phyloP scores from a whole-genome alignment of 129 eudicot genomes.

The Escallonia herrerae region DNA sequence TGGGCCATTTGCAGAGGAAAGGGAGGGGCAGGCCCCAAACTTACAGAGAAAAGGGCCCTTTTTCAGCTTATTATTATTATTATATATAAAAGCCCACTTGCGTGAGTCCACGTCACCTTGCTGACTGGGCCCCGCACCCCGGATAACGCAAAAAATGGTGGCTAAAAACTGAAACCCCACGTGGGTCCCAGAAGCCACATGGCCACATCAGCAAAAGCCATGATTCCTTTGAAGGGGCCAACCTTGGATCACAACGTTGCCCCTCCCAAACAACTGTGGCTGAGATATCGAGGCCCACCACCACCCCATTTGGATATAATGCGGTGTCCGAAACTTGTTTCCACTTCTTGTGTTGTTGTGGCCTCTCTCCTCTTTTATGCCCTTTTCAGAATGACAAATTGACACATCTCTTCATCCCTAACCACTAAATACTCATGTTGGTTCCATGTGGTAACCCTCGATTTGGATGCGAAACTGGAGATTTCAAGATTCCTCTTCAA shows the following conservation, averaged over 20 bases:
- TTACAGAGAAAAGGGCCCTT: too few species aligned
- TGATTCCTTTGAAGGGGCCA: too few species aligned
- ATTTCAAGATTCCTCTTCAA: too few species aligned
- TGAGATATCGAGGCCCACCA: neutral
- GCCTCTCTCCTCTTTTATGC: neutral
- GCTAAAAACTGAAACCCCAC: too few species aligned
- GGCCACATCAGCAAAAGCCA: slow-evolving; percentile 12
- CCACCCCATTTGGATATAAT: neutral
- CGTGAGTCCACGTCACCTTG: neutral
- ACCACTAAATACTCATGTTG: too few species aligned
- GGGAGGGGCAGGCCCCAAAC: too few species aligned
- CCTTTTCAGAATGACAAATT: neutral
- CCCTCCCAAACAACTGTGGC: neutral
- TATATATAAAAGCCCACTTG: neutral
- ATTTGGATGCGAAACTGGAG: too few species aligned
- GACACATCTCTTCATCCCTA: neutral
- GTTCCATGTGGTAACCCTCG: too few species aligned
- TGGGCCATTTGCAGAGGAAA: too few species aligned
- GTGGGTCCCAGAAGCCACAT: slow-evolving; percentile 3
- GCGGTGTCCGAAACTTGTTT: neutral
- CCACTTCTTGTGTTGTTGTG: neutral
- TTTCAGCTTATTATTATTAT: too few species aligned
- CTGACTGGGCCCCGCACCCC: neutral
- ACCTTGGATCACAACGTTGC: too few species aligned
- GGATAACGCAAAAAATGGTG: neutral